Evolutionary conservation across 2,329 filamentous ascomycete genomes (phyloP), one percentile per base, ranked within the genome.

Genomic region (Fusarium proliferatum): DNA sequence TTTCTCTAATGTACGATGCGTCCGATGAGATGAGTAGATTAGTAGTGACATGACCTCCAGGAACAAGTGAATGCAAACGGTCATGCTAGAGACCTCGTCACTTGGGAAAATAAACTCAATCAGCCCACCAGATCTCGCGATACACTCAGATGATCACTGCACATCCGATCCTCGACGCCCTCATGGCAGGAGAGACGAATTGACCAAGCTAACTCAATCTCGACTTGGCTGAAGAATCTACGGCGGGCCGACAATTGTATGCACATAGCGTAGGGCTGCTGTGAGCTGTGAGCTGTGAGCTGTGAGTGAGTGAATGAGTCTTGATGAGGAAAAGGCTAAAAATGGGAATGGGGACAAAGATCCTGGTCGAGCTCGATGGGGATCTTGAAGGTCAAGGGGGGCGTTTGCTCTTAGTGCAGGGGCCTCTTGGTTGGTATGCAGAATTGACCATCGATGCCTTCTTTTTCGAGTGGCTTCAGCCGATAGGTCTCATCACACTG

Each of bases 111-210:
- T 45, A 52, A 56, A 70, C 43, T 57, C 56, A 62, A 66, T 56
- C 60, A 72, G 69, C n/a, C 64, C 70, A 70, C 56, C 21, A 21
- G 36, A 60, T 58, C 69, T 64, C 39, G 38, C 43, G 69, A 42
- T 72, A 70, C 6, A 49, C 70, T 73, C 70, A 61, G 65, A 73
- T 73, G 70, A 73, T 57, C 60, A 56, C 34, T 49, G 26, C 39
- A 36, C 41, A 30, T 28, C 45, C 56, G 60, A 72, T 72, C 65
- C 34, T 64, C 46, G 57, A 62, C 66, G 59, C 51, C 56, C 46
- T 70, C 52, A 67, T 66, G 41, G 49, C 41, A 23, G 26, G 26
- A 48, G 48, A 21, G 46, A 45, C 23, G 41, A 51, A 69, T 12
- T 34, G 21, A 58, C 48, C 9, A 34, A 26, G 33, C 49, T 53